Evolutionary conservation across 306 rosid species (phyloP), one percentile per base, ranked within the genome.

Genomic region (Geum urbanum): DNA sequence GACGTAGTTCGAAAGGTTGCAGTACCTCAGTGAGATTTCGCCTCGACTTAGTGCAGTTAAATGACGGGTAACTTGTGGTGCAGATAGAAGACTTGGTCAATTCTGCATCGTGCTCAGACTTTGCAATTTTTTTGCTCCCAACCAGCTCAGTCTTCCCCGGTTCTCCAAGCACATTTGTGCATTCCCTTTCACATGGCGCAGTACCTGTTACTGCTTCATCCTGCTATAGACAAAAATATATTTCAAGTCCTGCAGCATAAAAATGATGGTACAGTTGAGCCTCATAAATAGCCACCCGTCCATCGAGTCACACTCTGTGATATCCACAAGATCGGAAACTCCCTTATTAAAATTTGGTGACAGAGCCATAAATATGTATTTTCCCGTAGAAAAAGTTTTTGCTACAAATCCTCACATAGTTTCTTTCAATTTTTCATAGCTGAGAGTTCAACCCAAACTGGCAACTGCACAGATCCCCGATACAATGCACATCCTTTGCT

Each of bases 21-120:
- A 18, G 56, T 70, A 94, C 99, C 97, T 91, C 97, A 18, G 95
- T 85, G 71, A 91, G 83, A 89, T 83, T 89, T 19, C 81, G 83
- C 77, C 92, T 87, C 27, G 95, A 80, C 87, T 82, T 94, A 67
- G 77, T 72, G 67, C 81, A 78, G 63, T 83, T 85, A 75, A 73
- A 72, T 11, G 78, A 64, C n/a, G 88, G 39, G 79, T 66, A 74
- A 63, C 74, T 76, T 66, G 74, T 47, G 47, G 81, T 51, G 74
- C 84, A 76, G 53, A 49, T 3, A 40, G 69, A n/a, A 66, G 82
- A 54, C 60, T 74, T 78, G 7, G 67, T 78, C 48, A 73, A 71
- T 46, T 85, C 85, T 19, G 80, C 66, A 75, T 86, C 88, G 74
- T 77, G 76, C 63, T 87, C 95, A 57, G 58, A 74, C 75, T 84